phyloP scores from a whole-genome alignment of 768 basidiomycete species.

The Gautieria morchelliformis region DNA sequence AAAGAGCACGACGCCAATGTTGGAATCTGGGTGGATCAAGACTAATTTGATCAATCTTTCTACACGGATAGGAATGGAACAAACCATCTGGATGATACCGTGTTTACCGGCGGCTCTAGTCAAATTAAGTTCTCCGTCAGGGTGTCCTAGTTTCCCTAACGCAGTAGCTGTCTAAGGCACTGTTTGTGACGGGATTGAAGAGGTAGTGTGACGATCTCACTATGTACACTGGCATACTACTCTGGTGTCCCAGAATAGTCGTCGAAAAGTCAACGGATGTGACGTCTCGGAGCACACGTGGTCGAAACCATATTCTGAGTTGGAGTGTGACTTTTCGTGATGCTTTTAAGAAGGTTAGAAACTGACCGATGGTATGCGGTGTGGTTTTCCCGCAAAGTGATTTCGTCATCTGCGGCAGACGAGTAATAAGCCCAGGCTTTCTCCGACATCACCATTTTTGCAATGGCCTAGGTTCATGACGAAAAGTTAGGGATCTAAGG shows the following conservation, averaged over 20 bases:
- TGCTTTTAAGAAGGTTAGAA: neutral
- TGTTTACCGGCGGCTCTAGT: slow-evolving; percentile 83
- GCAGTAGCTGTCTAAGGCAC: slow-evolving; percentile 62
- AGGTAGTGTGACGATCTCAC: slow-evolving; percentile 28
- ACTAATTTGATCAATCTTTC: neutral
- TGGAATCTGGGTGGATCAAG: slow-evolving; percentile 54
- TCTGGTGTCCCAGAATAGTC: slow-evolving; percentile 64
- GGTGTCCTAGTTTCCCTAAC: slow-evolving; percentile 89
- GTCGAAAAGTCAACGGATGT: slow-evolving; percentile 81
- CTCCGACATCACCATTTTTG: slow-evolving; percentile 67
- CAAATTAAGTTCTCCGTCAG: slow-evolving; percentile 86
- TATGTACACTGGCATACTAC: slow-evolving; percentile 75
- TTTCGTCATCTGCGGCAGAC: slow-evolving; percentile 94
- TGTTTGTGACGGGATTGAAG: neutral
- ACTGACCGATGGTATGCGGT: slow-evolving; percentile 78
- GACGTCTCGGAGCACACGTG: slow-evolving; percentile 77
- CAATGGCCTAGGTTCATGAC: slow-evolving; percentile 52
- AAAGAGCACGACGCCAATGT: slow-evolving; percentile 94
- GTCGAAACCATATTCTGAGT: slow-evolving; percentile 75
- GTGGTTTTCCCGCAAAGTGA: slow-evolving; percentile 83
- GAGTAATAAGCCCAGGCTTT: slow-evolving; percentile 97
- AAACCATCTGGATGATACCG: slow-evolving; percentile 65
- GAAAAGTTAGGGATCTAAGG: slow-evolving; percentile 4
- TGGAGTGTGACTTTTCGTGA: neutral
- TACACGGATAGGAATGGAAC: neutral